Base-by-base conservation (phyloP, 2,329 filamentous ascomycete genomes). In the Colletotrichum sp. region DNA sequence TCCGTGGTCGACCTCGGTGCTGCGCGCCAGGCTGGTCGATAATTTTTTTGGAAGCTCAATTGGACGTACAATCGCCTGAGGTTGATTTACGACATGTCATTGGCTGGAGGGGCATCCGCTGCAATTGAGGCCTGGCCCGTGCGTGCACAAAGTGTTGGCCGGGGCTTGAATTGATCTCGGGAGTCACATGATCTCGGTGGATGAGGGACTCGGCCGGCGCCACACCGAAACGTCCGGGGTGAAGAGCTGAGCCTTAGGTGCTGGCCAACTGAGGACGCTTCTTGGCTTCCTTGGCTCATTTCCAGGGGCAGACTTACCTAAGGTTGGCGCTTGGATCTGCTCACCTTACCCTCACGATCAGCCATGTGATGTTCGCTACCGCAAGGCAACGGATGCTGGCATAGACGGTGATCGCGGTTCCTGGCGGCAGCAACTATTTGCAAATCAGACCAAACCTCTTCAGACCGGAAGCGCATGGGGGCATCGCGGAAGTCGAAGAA, bases 21-120 rank as follows among this genome's bases (percentile, higher is more conserved):
- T 71, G 70, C 74, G 74, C 74, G 73, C 73, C 73, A 76, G 44
- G 69, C 69, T 72, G 32, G 72, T 68, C 73, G 69, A 78, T 77
- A 79, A 78, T 71, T 79, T 72, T 76, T 79, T 75, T 78, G 78
- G 67, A 62, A 76, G 69, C 69, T 65, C 68, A 68, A 72, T 72
- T 64, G 62, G 78, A 76, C 24, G 44, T 34, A 21, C 64, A 64
- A 64, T 71, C 49, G 30, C 72, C 67, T 75, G 52, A 39, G 74
- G 49, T 30, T 13, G 60, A 71, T 34, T 63, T 18, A 52, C 36
- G n/a, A 36, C 28, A 75, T 34, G 32, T 76, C 34, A 76, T 74
- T 76, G 74, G 74, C 26, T 28, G 60, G 32, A 28, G n/a, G 5
- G 18, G 13, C 8, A 36, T 26, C 18, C 64, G 18, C 64, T 6